Evolutionary conservation across 192 early-diverging fungal species (phyloP).

Genomic region (Helicostylum pulchrum): DNA sequence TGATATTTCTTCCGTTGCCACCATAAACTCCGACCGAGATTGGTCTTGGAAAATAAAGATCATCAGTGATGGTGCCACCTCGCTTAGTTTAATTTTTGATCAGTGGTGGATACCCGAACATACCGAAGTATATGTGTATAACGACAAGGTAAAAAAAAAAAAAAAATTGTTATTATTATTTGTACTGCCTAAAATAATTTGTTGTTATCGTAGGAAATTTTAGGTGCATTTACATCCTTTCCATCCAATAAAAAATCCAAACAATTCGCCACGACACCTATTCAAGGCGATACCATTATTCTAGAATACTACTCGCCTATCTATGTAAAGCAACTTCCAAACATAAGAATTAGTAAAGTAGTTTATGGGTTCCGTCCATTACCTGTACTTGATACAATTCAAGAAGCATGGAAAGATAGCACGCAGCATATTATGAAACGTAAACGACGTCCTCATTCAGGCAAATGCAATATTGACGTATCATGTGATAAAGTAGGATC

Average conservation of each 20-base stretch:
- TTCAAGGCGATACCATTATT: constrained; percentile 33
- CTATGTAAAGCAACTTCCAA: constrained; percentile 17
- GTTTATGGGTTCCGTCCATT: constrained; percentile 39
- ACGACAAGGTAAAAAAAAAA: constrained; percentile 31
- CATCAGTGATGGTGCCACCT: constrained; percentile 32
- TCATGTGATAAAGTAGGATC: constrained; percentile 27
- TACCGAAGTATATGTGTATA: constrained; percentile 41
- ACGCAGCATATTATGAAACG: constrained; percentile 26
- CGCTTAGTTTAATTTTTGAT: constrained; percentile 45
- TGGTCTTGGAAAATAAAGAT: constrained; percentile 40
- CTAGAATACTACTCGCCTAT: constrained; percentile 34
- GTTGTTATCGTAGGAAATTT: not conserved
- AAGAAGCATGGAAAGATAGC: not conserved
- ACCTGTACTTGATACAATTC: not conserved
- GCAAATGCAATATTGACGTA: constrained; percentile 44
- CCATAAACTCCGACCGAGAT: constrained; percentile 25
- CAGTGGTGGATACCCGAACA: constrained; percentile 35
- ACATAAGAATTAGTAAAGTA: constrained; percentile 33
- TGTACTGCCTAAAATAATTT: not conserved
- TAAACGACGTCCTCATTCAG: constrained; percentile 29
- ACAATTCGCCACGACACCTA: constrained; percentile 40
- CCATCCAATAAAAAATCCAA: constrained; percentile 40
- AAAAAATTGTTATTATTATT: too few relatives aligned
- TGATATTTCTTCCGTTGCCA: not conserved
- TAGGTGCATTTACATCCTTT: constrained; percentile 39